A percentile compares a stretch with the other conserved stretches of the same genome.
Conservation (phyloP, 345 rosid species). For the Aethionema arabicum region DNA sequence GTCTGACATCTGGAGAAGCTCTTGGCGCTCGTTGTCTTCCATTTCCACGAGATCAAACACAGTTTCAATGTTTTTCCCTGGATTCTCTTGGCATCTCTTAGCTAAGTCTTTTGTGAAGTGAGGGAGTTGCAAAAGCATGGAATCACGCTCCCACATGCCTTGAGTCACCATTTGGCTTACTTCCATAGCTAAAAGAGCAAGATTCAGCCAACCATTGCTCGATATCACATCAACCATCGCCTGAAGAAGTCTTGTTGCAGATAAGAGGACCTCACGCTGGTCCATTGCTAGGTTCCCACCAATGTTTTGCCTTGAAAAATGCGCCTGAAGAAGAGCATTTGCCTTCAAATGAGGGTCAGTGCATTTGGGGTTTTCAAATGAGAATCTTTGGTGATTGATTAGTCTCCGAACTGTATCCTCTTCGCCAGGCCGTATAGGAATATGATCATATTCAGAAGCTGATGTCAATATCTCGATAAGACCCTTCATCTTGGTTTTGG, state of each 20-base stretch:
- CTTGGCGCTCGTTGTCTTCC: conserved; percentile 81
- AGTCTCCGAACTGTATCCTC: conserved; percentile 76
- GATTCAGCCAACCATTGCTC: conserved; percentile 88
- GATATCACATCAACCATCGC: conserved; percentile 92
- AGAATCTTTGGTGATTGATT: conserved; percentile 87
- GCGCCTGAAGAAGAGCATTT: conserved; percentile 86
- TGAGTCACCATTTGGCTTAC: conserved; percentile 96
- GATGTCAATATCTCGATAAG: conserved; percentile 83
- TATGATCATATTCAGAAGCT: conserved; percentile 80
- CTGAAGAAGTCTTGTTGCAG: conserved; percentile 74
- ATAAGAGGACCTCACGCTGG: conserved; percentile 79
- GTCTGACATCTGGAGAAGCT: conserved; percentile 73
- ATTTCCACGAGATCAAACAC: conserved; percentile 87
- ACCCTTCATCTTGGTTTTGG: conserved; percentile 93
- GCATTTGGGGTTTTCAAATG: conserved; percentile 73
- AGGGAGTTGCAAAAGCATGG: conserved; percentile 92
- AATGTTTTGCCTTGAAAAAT: conserved; percentile 80
- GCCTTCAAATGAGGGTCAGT: conserved; percentile 89
- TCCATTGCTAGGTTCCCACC: conserved; percentile 73
- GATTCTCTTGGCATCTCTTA: conserved; percentile 77
- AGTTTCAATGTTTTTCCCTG: conserved; percentile 69
- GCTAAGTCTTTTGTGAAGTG: conserved; percentile 83
- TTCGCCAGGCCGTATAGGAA: conserved; percentile 85
- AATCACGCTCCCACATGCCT: conserved; percentile 95
- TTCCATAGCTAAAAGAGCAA: conserved; percentile 89